Evolutionary conservation across 805 yeast species (phyloP), one percentile per base, ranked within the genome.

Genomic region (Debaryomyces hansenii): DNA sequence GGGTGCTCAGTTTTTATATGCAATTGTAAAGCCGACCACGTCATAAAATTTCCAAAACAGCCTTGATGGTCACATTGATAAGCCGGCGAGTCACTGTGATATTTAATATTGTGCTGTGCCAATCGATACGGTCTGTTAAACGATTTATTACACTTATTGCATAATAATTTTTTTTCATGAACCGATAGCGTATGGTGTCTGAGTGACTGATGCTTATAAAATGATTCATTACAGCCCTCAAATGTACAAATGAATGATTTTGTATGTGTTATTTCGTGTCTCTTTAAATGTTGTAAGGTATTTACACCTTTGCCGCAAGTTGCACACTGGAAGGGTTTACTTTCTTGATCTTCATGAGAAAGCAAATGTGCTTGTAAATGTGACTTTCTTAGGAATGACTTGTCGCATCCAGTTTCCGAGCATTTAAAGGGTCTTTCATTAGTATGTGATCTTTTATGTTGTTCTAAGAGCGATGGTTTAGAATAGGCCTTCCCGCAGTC

Each of bases 201-300:
- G 47, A 90, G 70, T 12, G 88, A 83, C 48, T 87, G 88, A 62
- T 85, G 89, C 54, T 85, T 86, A 58, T 83, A 79, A 57, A 90
- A 92, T 0, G 82, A 63, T 53, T 82, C 88, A 0, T 55, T 52
- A 59, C 99, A 94, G 2, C 73, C 80, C 20, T 76, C 84, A 52
- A 76, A 70, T 2, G 76, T 56, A 62, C 97, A 90, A 20, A 52
- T 49, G 56, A 83, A 84, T 1, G 89, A 79, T 44, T 63, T 69
- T 4, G 82, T 81, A 62, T 94, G 98, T 2, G 96, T 85, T 33
- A 79, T 76, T 65, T 85, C 90, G 63, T 94, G 99, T 44, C 96
- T 76, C 50, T 77, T 80, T 46, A 90, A 70, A 59, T 91, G 97
- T 66, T 94, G 98, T 42, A 63, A 63, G 0, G 96, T 78, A 43